Percentiles rank a stretch among this genome's conserved stretches.
Conservation (phyloP, 2,329 filamentous ascomycete genomes). For the Thelonectria discophora region DNA sequence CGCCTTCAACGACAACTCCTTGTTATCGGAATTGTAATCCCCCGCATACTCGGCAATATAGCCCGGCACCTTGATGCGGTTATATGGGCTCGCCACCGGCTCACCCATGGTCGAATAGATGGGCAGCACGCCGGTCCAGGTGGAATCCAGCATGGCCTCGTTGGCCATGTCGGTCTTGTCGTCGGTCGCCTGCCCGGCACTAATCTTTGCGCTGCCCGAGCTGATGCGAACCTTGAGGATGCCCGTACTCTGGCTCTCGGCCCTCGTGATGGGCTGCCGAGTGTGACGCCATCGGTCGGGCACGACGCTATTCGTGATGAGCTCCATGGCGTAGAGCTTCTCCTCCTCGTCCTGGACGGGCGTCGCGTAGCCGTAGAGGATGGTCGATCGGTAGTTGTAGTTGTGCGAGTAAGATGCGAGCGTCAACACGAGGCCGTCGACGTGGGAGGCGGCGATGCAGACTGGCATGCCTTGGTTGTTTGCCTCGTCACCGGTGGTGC, state of each 20-base stretch:
- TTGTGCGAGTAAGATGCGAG: slow-evolving; percentile 82
- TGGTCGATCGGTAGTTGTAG: slow-evolving; percentile 86
- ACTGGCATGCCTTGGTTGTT: slow-evolving; percentile 68
- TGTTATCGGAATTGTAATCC: slow-evolving; percentile 48
- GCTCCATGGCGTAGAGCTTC: slow-evolving; percentile 79
- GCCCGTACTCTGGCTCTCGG: slow-evolving; percentile 79
- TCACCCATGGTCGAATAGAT: slow-evolving; percentile 71
- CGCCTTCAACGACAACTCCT: slow-evolving; percentile 39
- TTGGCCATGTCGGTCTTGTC: slow-evolving; percentile 59
- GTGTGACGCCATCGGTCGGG: slow-evolving; percentile 73
- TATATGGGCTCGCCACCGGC: slow-evolving; percentile 68
- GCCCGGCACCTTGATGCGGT: slow-evolving; percentile 67
- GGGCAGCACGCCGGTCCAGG: slow-evolving; percentile 69
- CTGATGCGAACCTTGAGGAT: slow-evolving; percentile 75
- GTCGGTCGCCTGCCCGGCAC: slow-evolving; percentile 69
- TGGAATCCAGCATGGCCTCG: slow-evolving; percentile 49
- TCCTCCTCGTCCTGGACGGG: slow-evolving; percentile 73
- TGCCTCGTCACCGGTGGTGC: neutral
- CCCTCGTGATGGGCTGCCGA: slow-evolving; percentile 73
- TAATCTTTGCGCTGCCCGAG: slow-evolving; percentile 79
- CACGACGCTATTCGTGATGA: slow-evolving; percentile 80
- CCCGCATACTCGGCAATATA: slow-evolving; percentile 61
- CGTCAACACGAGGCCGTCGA: slow-evolving; percentile 82
- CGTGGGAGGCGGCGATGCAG: slow-evolving; percentile 74
- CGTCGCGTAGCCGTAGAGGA: slow-evolving; percentile 77